Conservation (phyloP, 2,329 filamentous ascomycete species). For the Alternaria sp. region DNA sequence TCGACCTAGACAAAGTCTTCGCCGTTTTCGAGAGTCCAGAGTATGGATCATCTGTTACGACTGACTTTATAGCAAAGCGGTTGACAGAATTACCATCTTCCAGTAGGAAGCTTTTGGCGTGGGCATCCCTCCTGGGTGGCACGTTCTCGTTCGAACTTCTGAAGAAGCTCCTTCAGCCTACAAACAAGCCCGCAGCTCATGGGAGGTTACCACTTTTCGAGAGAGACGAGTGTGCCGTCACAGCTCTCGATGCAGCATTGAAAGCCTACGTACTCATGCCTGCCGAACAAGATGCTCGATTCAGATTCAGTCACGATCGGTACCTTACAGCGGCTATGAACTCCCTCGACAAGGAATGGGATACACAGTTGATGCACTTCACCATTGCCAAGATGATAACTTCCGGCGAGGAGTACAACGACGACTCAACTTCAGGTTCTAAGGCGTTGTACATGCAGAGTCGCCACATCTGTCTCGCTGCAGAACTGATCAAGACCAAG, state of each 20-base stretch:
- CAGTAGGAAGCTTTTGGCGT: constrained; percentile 80
- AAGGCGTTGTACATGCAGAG: constrained; percentile 72
- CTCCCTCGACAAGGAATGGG: constrained; percentile 66
- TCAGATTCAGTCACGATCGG: constrained; percentile 85
- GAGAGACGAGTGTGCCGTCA: constrained; percentile 72
- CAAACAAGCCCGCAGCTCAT: constrained; percentile 57
- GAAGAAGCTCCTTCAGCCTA: constrained; percentile 75
- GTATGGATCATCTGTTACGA: constrained; percentile 80
- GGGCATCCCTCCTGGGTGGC: constrained; percentile 82
- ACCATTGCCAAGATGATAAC: constrained; percentile 82
- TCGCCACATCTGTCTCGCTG: constrained; percentile 79
- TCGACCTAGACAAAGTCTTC: constrained; percentile 84
- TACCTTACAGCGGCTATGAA: constrained; percentile 75
- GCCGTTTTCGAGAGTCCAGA: constrained; percentile 80
- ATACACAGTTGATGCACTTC: constrained; percentile 74
- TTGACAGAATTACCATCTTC: constrained; percentile 76
- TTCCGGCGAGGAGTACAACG: constrained; percentile 66
- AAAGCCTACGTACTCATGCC: constrained; percentile 81
- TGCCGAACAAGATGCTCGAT: constrained; percentile 83
- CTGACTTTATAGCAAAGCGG: constrained; percentile 79
- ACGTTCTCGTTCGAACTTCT: constrained; percentile 85
- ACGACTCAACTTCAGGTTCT: constrained; percentile 60
- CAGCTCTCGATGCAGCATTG: constrained; percentile 81
- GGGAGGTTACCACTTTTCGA: constrained; percentile 56
- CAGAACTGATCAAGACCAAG: constrained; percentile 73